A percentile compares a stretch with the other conserved stretches of the same genome.
Conservation (phyloP, 306 rosid genomes). For the Dryas octopetala region DNA sequence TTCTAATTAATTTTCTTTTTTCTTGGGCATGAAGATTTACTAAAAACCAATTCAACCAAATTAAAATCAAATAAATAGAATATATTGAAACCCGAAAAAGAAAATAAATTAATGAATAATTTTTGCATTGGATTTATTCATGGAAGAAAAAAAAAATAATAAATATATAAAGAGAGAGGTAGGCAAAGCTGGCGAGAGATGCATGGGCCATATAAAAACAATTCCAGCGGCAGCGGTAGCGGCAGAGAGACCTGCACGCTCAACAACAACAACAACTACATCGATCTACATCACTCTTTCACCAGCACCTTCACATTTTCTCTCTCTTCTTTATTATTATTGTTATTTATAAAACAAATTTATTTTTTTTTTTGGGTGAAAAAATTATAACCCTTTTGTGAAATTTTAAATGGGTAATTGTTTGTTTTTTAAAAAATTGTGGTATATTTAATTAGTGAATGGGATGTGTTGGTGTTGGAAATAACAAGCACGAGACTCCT, state of each 20-base stretch:
- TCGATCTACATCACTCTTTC: slow-evolving; percentile 24
- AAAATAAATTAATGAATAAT: neutral
- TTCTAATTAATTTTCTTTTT: neutral
- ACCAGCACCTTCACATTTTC: slow-evolving; percentile 2
- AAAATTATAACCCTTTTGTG: neutral
- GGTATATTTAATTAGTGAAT: slow-evolving; percentile 12
- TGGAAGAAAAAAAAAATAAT: neutral
- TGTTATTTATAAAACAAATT: neutral
- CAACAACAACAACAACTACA: slow-evolving; percentile 36
- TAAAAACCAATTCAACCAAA: neutral
- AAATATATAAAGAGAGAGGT: slow-evolving; percentile 8
- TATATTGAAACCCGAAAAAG: neutral
- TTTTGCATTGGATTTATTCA: neutral
- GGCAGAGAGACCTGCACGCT: slow-evolving; percentile 46
- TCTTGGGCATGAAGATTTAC: slow-evolving; percentile 1
- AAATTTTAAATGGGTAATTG: neutral
- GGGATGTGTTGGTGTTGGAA: slow-evolving; percentile 28
- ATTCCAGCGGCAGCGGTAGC: slow-evolving; percentile 43
- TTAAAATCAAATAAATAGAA: neutral
- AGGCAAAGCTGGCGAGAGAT: slow-evolving; percentile 44
- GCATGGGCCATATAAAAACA: slow-evolving; percentile 54
- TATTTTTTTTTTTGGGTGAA: neutral
- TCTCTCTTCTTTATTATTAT: neutral
- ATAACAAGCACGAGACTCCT: slow-evolving; percentile 38
- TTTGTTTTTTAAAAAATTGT: neutral